Conservation (phyloP, 306 rosid genomes). For the Begonia fuchsioides region DNA sequence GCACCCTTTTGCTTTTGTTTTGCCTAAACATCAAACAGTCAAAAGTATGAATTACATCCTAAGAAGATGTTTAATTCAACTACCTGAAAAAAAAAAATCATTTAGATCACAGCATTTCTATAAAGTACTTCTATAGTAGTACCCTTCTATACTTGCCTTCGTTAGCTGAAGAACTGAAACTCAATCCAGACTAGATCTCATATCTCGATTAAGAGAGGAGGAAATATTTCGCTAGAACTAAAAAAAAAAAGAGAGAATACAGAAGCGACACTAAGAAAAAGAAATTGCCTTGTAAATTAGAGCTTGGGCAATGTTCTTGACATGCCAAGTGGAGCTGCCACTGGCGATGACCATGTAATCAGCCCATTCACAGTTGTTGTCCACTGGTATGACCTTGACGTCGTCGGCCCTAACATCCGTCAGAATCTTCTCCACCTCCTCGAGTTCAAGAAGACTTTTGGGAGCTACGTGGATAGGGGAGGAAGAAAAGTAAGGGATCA, state of each 20-base stretch:
- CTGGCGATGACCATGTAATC: conserved; percentile 85
- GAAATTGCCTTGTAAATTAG: conserved; percentile 54
- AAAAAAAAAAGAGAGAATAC: background rate
- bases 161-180: background rate
- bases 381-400: conserved; percentile 51
- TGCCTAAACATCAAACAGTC: conserved; percentile 24
- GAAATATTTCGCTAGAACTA: too few species aligned
- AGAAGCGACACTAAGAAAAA: background rate
- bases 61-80: too few species aligned
- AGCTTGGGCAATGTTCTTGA: conserved; percentile 92
- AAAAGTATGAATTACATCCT: background rate
- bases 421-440: conserved; percentile 71
- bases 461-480: conserved; percentile 4
- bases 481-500: conserved; percentile 7
- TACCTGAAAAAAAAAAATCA: too few species aligned
- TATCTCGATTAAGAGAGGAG: too few species aligned
- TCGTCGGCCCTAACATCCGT: conserved; percentile 72
- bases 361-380: conserved; percentile 51
- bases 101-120: too few species aligned
- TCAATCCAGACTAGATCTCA: background rate
- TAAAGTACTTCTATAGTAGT: too few species aligned
- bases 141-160: too few species aligned
- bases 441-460: conserved; percentile 33
- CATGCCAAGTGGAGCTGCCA: conserved; percentile 87
- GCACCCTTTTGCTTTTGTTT: conserved; percentile 89